A percentile compares a stretch with the other conserved stretches of the same genome.
phyloP scores from a whole-genome alignment of 2,329 filamentous ascomycete species.

The Fusarium duplospermum region DNA sequence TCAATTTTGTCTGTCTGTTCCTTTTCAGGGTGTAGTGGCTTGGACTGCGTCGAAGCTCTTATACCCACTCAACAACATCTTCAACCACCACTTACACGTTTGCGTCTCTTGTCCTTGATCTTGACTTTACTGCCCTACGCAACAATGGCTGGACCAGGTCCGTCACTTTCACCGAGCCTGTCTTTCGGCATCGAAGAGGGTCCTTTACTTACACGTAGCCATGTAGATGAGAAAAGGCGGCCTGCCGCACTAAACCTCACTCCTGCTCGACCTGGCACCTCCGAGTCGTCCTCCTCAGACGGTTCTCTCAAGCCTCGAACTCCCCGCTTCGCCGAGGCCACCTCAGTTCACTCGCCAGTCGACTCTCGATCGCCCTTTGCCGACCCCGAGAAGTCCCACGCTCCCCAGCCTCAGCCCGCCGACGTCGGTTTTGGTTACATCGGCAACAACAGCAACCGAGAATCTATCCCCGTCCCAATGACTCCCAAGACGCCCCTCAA shows the following conservation, averaged over 20 bases:
- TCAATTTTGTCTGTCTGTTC: slow-evolving; percentile 43
- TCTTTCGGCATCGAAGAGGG: neutral
- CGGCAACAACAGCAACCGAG: slow-evolving; percentile 58
- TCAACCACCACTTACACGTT: slow-evolving; percentile 18
- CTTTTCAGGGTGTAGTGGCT: slow-evolving; percentile 33
- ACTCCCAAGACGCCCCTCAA: slow-evolving; percentile 84
- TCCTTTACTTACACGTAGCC: slow-evolving; percentile 38
- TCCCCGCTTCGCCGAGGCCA: slow-evolving; percentile 85
- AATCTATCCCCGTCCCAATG: slow-evolving; percentile 71
- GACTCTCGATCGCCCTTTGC: slow-evolving; percentile 71
- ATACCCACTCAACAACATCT: slow-evolving; percentile 24
- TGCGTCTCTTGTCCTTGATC: slow-evolving; percentile 11
- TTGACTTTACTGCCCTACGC: slow-evolving; percentile 24
- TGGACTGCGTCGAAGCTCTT: slow-evolving; percentile 45
- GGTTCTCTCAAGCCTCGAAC: slow-evolving; percentile 76
- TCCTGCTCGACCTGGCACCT: slow-evolving; percentile 61
- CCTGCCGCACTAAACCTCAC: slow-evolving; percentile 67
- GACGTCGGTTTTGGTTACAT: slow-evolving; percentile 97
- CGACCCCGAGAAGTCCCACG: slow-evolving; percentile 66
- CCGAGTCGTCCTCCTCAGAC: slow-evolving; percentile 63
- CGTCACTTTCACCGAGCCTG: slow-evolving; percentile 28
- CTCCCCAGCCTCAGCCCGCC: slow-evolving; percentile 76
- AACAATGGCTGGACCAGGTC: slow-evolving; percentile 57
- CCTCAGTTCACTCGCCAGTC: slow-evolving; percentile 80
- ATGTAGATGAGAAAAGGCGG: slow-evolving; percentile 65